Conservation (phyloP, 1,284 basidiomycete genomes). For the Austroboletus rostrupii region DNA sequence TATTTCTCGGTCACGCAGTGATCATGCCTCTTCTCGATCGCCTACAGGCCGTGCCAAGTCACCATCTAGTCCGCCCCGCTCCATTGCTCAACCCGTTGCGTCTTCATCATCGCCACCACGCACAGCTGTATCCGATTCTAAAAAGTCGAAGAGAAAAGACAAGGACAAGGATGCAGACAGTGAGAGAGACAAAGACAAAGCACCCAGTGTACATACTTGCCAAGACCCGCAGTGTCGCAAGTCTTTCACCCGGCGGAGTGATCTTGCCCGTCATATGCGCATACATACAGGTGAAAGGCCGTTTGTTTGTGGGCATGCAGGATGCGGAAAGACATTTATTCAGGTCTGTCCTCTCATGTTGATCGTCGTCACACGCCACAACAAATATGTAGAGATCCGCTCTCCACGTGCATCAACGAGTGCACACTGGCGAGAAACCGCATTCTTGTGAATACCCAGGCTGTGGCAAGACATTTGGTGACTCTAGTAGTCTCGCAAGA, state of each 20-base stretch:
- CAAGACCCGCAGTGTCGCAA: slow-evolving; percentile 70
- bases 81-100: slow-evolving; percentile 31
- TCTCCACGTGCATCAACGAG: slow-evolving; percentile 79
- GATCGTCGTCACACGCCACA: slow-evolving; percentile 5
- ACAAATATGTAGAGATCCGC: slow-evolving; percentile 64
- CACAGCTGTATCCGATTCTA: slow-evolving; percentile 23
- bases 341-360: slow-evolving; percentile 49
- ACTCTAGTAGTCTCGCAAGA: slow-evolving; percentile 84
- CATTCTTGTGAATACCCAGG: slow-evolving; percentile 83
- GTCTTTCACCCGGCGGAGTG: slow-evolving; percentile 71
- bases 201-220: slow-evolving; percentile 43
- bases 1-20: slow-evolving; percentile 30
- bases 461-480: slow-evolving; percentile 81
- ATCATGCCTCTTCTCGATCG: slow-evolving; percentile 22
- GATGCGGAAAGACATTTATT: slow-evolving; percentile 82
- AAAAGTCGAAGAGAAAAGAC: slow-evolving; percentile 38
- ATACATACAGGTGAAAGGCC: slow-evolving; percentile 90
- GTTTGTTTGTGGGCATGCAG: slow-evolving; percentile 64
- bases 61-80: slow-evolving; percentile 32
- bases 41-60: slow-evolving; percentile 18
- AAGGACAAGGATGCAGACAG: slow-evolving; percentile 31
- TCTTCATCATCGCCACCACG: slow-evolving; percentile 31
- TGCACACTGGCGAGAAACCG: slow-evolving; percentile 87
- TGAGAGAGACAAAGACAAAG: slow-evolving; percentile 35
- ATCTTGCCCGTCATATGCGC: slow-evolving; percentile 74